phyloP scores from a whole-genome alignment of 1,284 basidiomycete genomes.

The Golubevia pallescens region DNA sequence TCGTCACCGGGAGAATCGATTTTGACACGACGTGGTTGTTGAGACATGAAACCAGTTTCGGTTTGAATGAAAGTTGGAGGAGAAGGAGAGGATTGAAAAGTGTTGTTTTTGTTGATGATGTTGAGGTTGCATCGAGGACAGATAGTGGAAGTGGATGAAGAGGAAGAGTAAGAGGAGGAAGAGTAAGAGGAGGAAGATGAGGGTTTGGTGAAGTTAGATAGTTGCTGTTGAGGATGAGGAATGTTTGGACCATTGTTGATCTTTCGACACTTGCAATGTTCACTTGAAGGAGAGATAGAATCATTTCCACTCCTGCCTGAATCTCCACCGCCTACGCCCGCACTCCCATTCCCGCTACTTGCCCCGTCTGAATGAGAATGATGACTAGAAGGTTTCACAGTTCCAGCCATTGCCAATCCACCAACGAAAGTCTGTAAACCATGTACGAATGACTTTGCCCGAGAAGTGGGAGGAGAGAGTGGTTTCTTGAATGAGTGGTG shows the following conservation, averaged over 20 bases:
- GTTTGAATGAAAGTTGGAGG: not conserved
- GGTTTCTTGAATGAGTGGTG: not conserved
- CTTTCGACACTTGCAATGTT: too few relatives aligned
- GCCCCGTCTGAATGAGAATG: not conserved
- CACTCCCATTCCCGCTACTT: not conserved
- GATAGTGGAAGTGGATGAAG: not conserved
- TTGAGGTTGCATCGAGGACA: too few relatives aligned
- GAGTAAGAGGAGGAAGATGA: too few relatives aligned
- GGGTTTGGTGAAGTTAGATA: too few relatives aligned
- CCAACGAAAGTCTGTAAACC: constrained; percentile 43
- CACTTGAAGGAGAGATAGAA: not conserved
- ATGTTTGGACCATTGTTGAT: too few relatives aligned
- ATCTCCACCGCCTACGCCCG: too few relatives aligned
- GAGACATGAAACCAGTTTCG: too few relatives aligned
- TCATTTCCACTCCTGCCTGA: not conserved
- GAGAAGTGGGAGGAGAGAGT: not conserved
- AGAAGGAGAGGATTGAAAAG: too few relatives aligned
- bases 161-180: too few relatives aligned
- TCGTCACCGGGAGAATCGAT: not conserved
- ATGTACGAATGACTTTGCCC: constrained; percentile 23
- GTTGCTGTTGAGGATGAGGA: too few relatives aligned
- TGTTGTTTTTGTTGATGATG: not conserved
- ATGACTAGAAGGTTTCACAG: not conserved
- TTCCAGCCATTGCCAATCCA: constrained; percentile 26
- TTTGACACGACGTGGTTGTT: not conserved